These are phyloP conservation scores for Sporisorium exsertum DNA, from an alignment of 1,284 basidiomycete species.

Conservation along the genomic window DNA sequence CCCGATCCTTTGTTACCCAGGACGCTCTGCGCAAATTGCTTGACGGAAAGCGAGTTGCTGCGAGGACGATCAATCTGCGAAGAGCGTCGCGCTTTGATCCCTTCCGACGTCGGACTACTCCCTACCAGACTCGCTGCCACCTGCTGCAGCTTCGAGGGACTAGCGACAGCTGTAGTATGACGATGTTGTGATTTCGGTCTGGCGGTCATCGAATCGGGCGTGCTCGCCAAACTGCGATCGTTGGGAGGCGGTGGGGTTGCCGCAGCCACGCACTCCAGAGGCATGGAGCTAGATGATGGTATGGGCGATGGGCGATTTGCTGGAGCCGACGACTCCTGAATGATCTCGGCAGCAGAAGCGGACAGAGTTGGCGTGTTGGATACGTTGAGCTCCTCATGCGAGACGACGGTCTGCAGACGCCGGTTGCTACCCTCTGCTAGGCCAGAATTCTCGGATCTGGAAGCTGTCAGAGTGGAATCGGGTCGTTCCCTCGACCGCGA, in stretches of 20 bases:
- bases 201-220: conserved; percentile 20
- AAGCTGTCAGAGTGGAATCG: conserved; percentile 11
- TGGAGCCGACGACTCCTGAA: neutral
- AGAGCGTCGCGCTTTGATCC: conserved; percentile 23
- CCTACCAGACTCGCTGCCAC: conserved; percentile 21
- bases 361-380: conserved; percentile 4
- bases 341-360: conserved; percentile 18
- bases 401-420: conserved; percentile 45
- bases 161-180: conserved; percentile 38
- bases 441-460: conserved; percentile 24
- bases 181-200: conserved; percentile 43
- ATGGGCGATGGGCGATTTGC: neutral
- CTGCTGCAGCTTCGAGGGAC: conserved; percentile 40
- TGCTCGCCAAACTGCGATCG: conserved; percentile 26
- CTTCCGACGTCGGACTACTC: conserved; percentile 20
- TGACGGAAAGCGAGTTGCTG: conserved; percentile 57
- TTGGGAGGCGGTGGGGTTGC: conserved; percentile 14
- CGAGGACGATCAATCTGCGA: conserved; percentile 44
- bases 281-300: conserved; percentile 6
- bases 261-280: neutral
- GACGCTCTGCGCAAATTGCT: conserved; percentile 50
- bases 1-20: conserved; percentile 34
- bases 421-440: conserved; percentile 24
- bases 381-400: conserved; percentile 42
- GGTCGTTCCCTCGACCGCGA: conserved; percentile 10